Conservation (phyloP, 2,329 filamentous ascomycete genomes). For the Fusarium tricinctum region DNA sequence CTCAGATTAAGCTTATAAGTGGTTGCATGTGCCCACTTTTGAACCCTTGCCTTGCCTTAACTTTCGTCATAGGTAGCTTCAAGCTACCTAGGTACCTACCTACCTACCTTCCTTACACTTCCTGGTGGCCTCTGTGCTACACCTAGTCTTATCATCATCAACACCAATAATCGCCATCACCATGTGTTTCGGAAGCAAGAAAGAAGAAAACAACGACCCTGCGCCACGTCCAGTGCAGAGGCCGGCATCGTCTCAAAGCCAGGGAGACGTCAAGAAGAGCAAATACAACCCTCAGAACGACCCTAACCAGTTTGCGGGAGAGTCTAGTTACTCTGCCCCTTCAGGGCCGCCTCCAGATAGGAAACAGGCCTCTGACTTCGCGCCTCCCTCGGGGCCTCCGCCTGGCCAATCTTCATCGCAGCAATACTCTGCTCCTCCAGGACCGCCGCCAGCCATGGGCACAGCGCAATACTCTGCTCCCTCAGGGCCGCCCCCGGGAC, state of each 20-base stretch:
- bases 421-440: slow-evolving; percentile 48
- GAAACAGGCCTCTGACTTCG: slow-evolving; percentile 47
- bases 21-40: slow-evolving; percentile 34
- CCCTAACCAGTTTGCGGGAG: slow-evolving; percentile 36
- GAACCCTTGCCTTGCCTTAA: slow-evolving; percentile 17
- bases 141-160: slow-evolving; percentile 9
- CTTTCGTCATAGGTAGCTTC: slow-evolving; percentile 32
- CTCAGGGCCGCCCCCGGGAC: slow-evolving; percentile 22
- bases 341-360: slow-evolving; percentile 34
- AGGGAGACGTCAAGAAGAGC: slow-evolving; percentile 49
- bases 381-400: slow-evolving; percentile 50
- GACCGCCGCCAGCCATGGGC: slow-evolving; percentile 52
- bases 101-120: background rate
- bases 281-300: slow-evolving; percentile 47
- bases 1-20: slow-evolving; percentile 33
- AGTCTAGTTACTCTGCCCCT: slow-evolving; percentile 43
- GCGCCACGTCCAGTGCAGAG: slow-evolving; percentile 57
- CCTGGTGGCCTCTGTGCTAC: background rate
- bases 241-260: slow-evolving; percentile 48
- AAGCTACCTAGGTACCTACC: background rate
- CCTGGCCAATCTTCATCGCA: slow-evolving; percentile 38
- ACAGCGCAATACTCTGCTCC: slow-evolving; percentile 28
- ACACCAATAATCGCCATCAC: slow-evolving; percentile 4
- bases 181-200: slow-evolving; percentile 67
- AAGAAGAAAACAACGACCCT: slow-evolving; percentile 56